phyloP scores from a whole-genome alignment of 1,284 basidiomycete species.

The Ustilago nuda region DNA sequence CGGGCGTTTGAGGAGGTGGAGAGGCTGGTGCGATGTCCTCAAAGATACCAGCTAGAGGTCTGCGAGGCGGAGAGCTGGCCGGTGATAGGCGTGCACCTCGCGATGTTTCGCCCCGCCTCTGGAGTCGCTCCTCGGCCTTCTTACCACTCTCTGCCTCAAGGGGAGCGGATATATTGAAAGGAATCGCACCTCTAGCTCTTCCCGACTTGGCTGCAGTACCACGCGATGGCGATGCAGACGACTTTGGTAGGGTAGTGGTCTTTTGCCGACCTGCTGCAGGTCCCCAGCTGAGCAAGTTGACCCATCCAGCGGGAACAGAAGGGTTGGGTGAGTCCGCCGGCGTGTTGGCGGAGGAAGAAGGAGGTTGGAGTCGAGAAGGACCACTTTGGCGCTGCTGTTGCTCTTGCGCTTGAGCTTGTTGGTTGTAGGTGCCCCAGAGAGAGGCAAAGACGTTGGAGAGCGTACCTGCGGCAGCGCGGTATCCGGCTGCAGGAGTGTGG shows the following conservation, averaged over 20 bases:
- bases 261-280: conserved; percentile 34
- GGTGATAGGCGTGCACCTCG: conserved; percentile 17
- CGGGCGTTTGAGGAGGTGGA: conserved; percentile 23
- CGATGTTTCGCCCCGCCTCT: conserved; percentile 7
- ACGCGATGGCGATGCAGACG: conserved; percentile 28
- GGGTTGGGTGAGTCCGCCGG: conserved; percentile 14
- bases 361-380: conserved; percentile 27
- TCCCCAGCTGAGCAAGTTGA: conserved; percentile 46
- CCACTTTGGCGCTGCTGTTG: conserved; percentile 26
- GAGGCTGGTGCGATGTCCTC: conserved; percentile 21
- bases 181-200: conserved; percentile 35
- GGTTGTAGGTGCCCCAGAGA: conserved; percentile 45
- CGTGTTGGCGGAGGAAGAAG: conserved; percentile 1
- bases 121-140: conserved; percentile 8
- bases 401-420: conserved; percentile 22
- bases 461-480: conserved; percentile 39
- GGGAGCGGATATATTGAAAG: conserved; percentile 41
- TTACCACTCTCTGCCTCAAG: conserved; percentile 19
- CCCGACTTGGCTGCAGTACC: conserved; percentile 10
- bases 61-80: conserved; percentile 28
- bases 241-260: conserved; percentile 18
- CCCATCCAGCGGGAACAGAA: conserved; percentile 47
- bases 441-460: conserved; percentile 48
- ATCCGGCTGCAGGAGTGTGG: conserved; percentile 35
- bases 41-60: conserved; percentile 39